phyloP scores from a whole-genome alignment of 495 filamentous ascomycete genomes.

The Jackrogersella multiformis region DNA sequence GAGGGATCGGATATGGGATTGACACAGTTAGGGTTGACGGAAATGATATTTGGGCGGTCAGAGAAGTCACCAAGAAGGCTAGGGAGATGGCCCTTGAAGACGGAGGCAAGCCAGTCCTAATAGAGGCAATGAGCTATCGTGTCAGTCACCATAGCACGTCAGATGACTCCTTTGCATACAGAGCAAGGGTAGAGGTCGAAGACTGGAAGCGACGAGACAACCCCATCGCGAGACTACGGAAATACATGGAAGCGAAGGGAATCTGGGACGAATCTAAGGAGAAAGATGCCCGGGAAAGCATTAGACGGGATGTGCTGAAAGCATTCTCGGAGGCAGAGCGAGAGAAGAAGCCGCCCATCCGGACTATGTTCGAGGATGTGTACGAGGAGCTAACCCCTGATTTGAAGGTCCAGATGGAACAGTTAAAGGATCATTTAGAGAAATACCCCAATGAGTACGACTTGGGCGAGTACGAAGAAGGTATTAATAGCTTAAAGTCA shows the following conservation, averaged over 20 bases:
- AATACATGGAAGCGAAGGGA: slow-evolving; percentile 85
- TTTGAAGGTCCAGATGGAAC: slow-evolving; percentile 76
- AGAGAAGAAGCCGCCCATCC: slow-evolving; percentile 84
- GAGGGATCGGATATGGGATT: slow-evolving; percentile 96
- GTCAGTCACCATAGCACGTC: slow-evolving; percentile 96
- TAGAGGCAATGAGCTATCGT: slow-evolving; percentile 98
- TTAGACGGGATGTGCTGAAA: slow-evolving; percentile 78
- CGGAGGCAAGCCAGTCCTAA: slow-evolving; percentile 81
- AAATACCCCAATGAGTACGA: slow-evolving; percentile 96
- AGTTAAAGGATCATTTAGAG: slow-evolving; percentile 78
- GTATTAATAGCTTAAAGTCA: slow-evolving; percentile 68
- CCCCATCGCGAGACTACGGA: slow-evolving; percentile 87
- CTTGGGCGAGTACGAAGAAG: slow-evolving; percentile 77
- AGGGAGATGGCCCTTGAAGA: slow-evolving; percentile 78
- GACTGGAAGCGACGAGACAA: slow-evolving; percentile 98
- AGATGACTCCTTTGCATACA: slow-evolving; percentile 98
- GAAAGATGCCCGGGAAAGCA: slow-evolving; percentile 70
- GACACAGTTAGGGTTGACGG: slow-evolving; percentile 96
- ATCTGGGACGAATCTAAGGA: slow-evolving; percentile 88
- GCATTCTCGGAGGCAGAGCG: slow-evolving; percentile 89
- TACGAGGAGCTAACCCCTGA: slow-evolving; percentile 91
- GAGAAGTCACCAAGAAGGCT: slow-evolving; percentile 82
- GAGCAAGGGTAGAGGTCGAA: slow-evolving; percentile 91
- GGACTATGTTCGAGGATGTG: slow-evolving; percentile 83
- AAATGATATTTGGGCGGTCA: slow-evolving; percentile 95